Base-by-base conservation (phyloP, 1,284 basidiomycete genomes). In the Flammula alnicola region DNA sequence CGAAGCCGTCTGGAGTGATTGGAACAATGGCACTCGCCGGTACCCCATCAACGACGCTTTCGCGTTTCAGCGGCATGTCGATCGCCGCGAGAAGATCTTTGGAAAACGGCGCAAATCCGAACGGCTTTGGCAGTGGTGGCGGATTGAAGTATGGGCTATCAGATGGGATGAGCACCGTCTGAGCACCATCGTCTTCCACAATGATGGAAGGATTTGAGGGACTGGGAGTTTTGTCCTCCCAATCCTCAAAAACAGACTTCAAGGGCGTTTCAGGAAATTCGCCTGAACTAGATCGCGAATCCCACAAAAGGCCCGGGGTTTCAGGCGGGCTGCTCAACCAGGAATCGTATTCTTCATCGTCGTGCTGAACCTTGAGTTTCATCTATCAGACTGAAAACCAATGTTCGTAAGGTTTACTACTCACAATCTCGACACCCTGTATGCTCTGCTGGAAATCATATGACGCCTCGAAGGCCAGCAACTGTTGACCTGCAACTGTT, bases 91-190 rank as follows among this genome's bases (percentile, higher is more conserved):
- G 32, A 27, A 54, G 42, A 12, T 36, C 44, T 7, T 46, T 49
- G 25, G 59, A 59, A 38, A 57, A 59, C 22, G 56, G 52, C 10
- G 32, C 44, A 30, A 56, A 58, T n/a, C 58, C 59, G 26, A 67
- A 65, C 11, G 59, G 51, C 22, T 52, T 59, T 7, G 61, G 52
- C 17, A 62, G 47, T 1, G 57, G 50, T 20, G 61, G 64, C 7
- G 62, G 51, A 12, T 49, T 52, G 54, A 64, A 69, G 55, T 69
- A 72, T 16, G 64, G 59, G 49, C 64, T 72, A 20, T 65, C 60
- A 11, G 60, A 52, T 1, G 60, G 53, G 36, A 73, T 69, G 49
- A 63, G 60, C 29, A 72, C 56, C 19, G 66, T 61, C 47, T 69
- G 69, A 1, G 52, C 51, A 14, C 64, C 66, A 20, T 63, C 66